Percentiles rank a stretch among this genome's conserved stretches.
phyloP scores from a whole-genome alignment of 2,329 filamentous ascomycete species.

The Penicillium verrucosum region DNA sequence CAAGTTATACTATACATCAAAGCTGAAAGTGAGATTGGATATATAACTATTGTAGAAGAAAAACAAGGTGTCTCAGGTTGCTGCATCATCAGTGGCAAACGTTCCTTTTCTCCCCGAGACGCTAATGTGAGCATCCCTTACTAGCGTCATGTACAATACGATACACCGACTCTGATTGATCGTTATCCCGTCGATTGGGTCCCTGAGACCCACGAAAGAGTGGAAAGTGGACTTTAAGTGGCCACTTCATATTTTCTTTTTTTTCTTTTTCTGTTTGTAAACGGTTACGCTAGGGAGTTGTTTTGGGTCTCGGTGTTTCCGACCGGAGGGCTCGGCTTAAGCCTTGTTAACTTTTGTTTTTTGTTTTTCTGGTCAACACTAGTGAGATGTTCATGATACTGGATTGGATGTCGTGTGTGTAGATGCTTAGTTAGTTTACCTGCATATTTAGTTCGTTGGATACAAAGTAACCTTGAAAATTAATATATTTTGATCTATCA shows the following conservation, averaged over 20 bases:
- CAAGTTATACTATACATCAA: not conserved
- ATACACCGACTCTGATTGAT: constrained; percentile 9
- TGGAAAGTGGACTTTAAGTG: not conserved
- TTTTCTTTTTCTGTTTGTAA: constrained; percentile 10
- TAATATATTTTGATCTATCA: constrained; percentile 1
- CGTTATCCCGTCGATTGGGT: constrained; percentile 6
- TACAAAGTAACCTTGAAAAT: not conserved
- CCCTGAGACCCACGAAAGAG: constrained; percentile 8
- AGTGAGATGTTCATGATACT: too few species aligned
- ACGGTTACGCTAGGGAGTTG: constrained; percentile 25
- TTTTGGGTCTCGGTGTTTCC: constrained; percentile 23
- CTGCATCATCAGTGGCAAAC: constrained; percentile 20
- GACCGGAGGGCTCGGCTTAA: constrained; percentile 16
- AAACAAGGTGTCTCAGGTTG: constrained; percentile 4
- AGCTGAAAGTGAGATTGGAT: not conserved
- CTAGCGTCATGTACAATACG: constrained; percentile 13
- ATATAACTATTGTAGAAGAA: not conserved
- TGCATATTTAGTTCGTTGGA: not conserved
- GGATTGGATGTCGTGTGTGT: not conserved
- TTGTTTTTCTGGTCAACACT: not conserved
- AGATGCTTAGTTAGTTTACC: not conserved
- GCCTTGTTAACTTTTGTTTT: not conserved
- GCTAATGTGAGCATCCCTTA: constrained; percentile 23
- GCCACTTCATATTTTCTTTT: not conserved
- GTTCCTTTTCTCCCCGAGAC: constrained; percentile 18